Base-by-base conservation (phyloP, 306 rosid species). In the Acacia crassicarpa region DNA sequence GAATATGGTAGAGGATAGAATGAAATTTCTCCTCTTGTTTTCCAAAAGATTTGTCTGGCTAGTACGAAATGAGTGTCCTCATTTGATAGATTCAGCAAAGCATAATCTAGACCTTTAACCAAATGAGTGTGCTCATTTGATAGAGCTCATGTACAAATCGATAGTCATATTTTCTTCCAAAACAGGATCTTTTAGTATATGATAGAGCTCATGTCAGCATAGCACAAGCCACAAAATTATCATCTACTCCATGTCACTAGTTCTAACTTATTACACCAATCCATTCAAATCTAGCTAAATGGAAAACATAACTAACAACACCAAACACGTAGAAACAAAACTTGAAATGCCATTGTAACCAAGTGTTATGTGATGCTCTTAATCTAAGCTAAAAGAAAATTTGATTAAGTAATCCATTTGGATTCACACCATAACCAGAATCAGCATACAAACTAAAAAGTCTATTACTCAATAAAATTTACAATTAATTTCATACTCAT, bases 31-130 rank as follows among this genome's bases (percentile, higher is more conserved):
- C 85, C 63, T 84, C 83, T 82, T 91, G 89, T 94, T 92, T 84
- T 90, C 90, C 84, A 90, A 25, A 58, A 92, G 88, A 81, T 89
- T 76, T 23, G 93, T 80, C 76, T 94, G 93, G 85, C 89, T 83
- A 59, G 89, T 51, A 9, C 84, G 83, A 84, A 94, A 89, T n/a
- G n/a, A n/a, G n/a, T n/a, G n/a, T n/a, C n/a, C n/a, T n/a, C n/a
- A n/a, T n/a, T n/a, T n/a, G n/a, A n/a, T n/a, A 67, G 94, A 86
- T 92, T 95, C 75, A 95, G 94, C 80, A 95, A 89, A 67, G 98
- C 97, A 84, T 92, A 95, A 93, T 93, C 98, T 89, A 93, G 84
- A 54, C 97, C 97, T 84, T n/a, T n/a, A n/a, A n/a, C n/a, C n/a
- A n/a, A n/a, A n/a, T n/a, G n/a, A n/a, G n/a, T n/a, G n/a, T n/a